A percentile compares a stretch with the other conserved stretches of the same genome.
Evolutionary conservation across 768 basidiomycete species (phyloP).

Genomic region (Kwoniella bestiolae): DNA sequence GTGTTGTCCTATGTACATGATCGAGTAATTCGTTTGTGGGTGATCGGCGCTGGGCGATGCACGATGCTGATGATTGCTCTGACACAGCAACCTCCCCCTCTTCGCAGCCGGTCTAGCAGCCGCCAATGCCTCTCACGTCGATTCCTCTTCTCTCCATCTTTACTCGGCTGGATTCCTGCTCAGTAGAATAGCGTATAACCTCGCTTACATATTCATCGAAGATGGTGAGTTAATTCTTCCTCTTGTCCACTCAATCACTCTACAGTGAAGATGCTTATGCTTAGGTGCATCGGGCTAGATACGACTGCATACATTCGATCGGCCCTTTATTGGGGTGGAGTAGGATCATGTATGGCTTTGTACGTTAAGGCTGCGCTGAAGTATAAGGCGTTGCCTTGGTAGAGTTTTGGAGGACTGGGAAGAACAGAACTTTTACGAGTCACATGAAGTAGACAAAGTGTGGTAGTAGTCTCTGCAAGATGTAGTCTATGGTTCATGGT

Average conservation of each 20-base stretch:
- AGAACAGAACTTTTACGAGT: no score
- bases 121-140: slow-evolving; percentile 39
- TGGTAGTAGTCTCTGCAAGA: no score
- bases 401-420: background rate
- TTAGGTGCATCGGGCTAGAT: no score
- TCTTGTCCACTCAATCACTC: no score
- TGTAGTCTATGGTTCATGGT: no score
- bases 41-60: no score
- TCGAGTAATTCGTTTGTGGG: no score
- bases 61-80: background rate
- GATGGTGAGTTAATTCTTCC: slow-evolving; percentile 18
- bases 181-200: slow-evolving; percentile 32
- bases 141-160: slow-evolving; percentile 24
- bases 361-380: slow-evolving; percentile 28
- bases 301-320: slow-evolving; percentile 17
- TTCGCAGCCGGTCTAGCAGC: slow-evolving; percentile 42
- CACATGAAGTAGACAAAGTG: background rate
- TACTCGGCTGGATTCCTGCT: slow-evolving; percentile 29
- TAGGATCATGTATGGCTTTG: slow-evolving; percentile 20
- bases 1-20: background rate
- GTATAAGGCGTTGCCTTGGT: slow-evolving; percentile 23
- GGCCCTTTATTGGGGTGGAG: slow-evolving; percentile 24
- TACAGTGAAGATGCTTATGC: no score
- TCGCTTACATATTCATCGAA: slow-evolving; percentile 39
- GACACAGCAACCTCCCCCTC: slow-evolving; percentile 29